A percentile compares a stretch with the other conserved stretches of the same genome.
phyloP scores from a whole-genome alignment of 148 eudicot species.

The Nyssa sinensis region DNA sequence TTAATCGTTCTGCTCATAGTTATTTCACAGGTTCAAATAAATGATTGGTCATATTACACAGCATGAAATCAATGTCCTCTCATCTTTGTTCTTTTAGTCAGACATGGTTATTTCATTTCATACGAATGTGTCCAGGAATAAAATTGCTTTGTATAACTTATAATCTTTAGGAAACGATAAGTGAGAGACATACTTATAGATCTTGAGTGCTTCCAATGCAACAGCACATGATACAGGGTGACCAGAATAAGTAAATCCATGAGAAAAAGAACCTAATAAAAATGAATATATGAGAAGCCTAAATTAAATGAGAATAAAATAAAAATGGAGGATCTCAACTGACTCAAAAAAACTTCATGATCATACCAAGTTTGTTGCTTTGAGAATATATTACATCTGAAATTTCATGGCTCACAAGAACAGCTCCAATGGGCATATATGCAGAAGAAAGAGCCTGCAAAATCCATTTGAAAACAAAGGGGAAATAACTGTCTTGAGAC shows the following conservation, averaged over 20 bases:
- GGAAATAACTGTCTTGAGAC: slow-evolving; percentile 1
- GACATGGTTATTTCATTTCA: too few species aligned
- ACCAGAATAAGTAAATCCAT: slow-evolving; percentile 97
- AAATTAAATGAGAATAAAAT: not conserved
- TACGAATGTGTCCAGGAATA: not conserved
- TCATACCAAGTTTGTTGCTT: slow-evolving; percentile 90
- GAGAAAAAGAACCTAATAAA: slow-evolving; percentile 66
- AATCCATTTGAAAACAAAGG: not conserved
- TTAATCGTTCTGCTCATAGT: not conserved
- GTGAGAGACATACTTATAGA: slow-evolving; percentile 74
- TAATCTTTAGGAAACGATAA: not conserved
- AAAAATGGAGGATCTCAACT: not conserved
- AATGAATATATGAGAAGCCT: not conserved
- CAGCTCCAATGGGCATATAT: slow-evolving; percentile 96
- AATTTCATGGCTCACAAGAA: slow-evolving; percentile 84
- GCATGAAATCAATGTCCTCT: not conserved
- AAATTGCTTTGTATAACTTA: not conserved
- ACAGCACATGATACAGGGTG: slow-evolving; percentile 98
- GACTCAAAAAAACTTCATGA: not conserved
- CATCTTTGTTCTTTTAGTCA: too few species aligned
- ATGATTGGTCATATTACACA: not conserved
- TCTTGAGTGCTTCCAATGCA: slow-evolving; percentile 81
- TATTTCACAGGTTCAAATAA: not conserved
- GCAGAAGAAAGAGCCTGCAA: slow-evolving; percentile 90
- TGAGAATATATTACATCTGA: slow-evolving; percentile 79